phyloP scores from a whole-genome alignment of 192 early-diverging fungal genomes.

The Podila minutissima region DNA sequence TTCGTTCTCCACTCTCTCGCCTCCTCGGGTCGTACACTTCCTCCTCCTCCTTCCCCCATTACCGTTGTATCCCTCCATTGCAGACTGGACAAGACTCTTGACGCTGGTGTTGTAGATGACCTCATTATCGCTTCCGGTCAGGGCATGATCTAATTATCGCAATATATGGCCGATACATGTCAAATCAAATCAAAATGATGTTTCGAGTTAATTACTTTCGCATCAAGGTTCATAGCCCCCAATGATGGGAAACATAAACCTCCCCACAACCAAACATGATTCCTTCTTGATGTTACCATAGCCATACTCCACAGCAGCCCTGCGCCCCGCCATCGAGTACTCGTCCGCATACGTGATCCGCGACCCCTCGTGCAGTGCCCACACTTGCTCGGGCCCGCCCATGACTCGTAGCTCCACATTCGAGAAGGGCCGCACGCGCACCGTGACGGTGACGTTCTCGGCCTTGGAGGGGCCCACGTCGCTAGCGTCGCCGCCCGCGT shows the following conservation, averaged over 20 bases:
- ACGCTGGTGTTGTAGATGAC: slow-evolving; percentile 45
- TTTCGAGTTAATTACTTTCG: background rate
- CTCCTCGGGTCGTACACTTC: too few relatives aligned
- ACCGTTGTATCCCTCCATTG: slow-evolving; percentile 97
- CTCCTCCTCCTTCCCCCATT: slow-evolving; percentile 7
- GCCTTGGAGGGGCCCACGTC: slow-evolving; percentile 2
- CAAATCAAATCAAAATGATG: background rate
- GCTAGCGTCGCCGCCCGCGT: slow-evolving; percentile 1
- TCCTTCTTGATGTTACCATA: slow-evolving; percentile 37
- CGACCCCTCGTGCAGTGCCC: slow-evolving; percentile 38
- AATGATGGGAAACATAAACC: background rate
- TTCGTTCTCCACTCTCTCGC: background rate
- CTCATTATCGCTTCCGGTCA: slow-evolving; percentile 56
- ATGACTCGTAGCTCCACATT: slow-evolving; percentile 58
- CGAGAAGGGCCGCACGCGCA: slow-evolving; percentile 76
- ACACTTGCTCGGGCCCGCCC: slow-evolving; percentile 49
- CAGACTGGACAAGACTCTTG: slow-evolving; percentile 40
- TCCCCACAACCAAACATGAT: background rate
- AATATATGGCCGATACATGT: background rate
- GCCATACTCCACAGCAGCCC: slow-evolving; percentile 46
- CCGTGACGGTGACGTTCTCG: slow-evolving; percentile 75
- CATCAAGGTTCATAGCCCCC: background rate
- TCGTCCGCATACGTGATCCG: slow-evolving; percentile 26
- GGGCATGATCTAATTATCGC: slow-evolving; percentile 33
- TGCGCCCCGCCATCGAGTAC: slow-evolving; percentile 25